Base-by-base conservation (phyloP, 805 yeast genomes). In the Candida insectorum region DNA sequence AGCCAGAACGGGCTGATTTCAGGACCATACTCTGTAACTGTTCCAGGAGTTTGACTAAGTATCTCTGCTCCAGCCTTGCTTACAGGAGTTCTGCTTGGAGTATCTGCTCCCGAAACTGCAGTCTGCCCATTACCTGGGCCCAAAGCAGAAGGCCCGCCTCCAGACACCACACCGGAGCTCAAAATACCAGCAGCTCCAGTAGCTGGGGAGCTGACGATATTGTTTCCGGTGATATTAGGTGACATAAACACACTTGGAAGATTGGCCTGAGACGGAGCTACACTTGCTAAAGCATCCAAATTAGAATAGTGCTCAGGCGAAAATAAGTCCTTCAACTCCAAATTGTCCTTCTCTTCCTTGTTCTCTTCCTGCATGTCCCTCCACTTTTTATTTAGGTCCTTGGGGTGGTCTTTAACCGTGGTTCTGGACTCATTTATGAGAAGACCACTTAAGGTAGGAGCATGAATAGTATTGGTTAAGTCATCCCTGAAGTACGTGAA, bases 401-500 rank as follows among this genome's bases (percentile, higher is more conserved):
- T 32, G 8, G 38, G 24, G 10, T 35, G 32, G 10, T 44, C 49
- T 11, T 34, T 32, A 8, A 30, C 37, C 17, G 37, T 40, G 4
- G 31, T 35, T n/a, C 27, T 20, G 10, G n/a, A 17, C 14, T 30
- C 40, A 13, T 33, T 31, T 22, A 35, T 14, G 22, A 83, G 52
- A 15, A 89, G 63, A 0, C 96, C 96, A 3, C 94, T 81, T 16
- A 89, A 81, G 4, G 85, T 81, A 2, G 95, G 87, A 0, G 96
- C 78, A 57, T 89, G 97, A 16, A 89, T 77, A 0, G 97, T 89
- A n/a, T 87, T 78, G 11, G 81, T 84, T 44, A 91, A 58, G 49
- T 87, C 94, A 43, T 88, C 96, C 44, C 97, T 71, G 59, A 93
- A 91, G 52, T 91, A 91, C 0, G 97, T 87, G 63, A 85, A 91